phyloP scores from a whole-genome alignment of 192 early-diverging fungal species.

The Podila horticola region DNA sequence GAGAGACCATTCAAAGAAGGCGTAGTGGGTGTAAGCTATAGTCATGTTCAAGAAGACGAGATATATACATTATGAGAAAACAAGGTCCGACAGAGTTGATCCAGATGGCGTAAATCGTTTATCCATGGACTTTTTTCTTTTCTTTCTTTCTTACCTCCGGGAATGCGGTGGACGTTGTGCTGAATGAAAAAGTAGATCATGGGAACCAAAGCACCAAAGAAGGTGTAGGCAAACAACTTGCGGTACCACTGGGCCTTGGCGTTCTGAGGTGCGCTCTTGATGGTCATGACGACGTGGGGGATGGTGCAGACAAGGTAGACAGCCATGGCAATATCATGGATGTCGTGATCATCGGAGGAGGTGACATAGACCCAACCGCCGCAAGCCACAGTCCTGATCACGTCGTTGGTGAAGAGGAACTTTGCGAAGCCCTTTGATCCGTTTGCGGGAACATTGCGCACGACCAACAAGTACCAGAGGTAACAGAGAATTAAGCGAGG shows the following conservation, averaged over 20 bases:
- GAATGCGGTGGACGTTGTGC: conserved; percentile 79
- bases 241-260: conserved; percentile 63
- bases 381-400: conserved; percentile 77
- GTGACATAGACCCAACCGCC: conserved; percentile 90
- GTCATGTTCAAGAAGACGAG: neutral
- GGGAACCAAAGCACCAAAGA: conserved; percentile 77
- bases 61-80: neutral
- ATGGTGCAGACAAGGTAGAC: conserved; percentile 80
- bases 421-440: conserved; percentile 55
- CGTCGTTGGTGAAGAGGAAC: conserved; percentile 47
- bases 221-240: conserved; percentile 61
- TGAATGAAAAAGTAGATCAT: conserved; percentile 83
- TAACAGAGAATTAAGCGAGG: conserved; percentile 63
- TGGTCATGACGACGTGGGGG: conserved; percentile 75
- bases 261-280: conserved; percentile 61
- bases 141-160: conserved; percentile 60
- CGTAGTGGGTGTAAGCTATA: conserved; percentile 79
- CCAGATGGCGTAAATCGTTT: neutral
- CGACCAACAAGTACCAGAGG: conserved; percentile 49
- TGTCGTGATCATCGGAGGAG: conserved; percentile 80
- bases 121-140: neutral
- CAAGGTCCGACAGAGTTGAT: neutral
- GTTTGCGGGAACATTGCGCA: conserved; percentile 41
- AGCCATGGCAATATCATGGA: conserved; percentile 86
- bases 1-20: conserved; percentile 87